Conservation (phyloP, 78 protist species). For the Protostelium mycophagum region DNA sequence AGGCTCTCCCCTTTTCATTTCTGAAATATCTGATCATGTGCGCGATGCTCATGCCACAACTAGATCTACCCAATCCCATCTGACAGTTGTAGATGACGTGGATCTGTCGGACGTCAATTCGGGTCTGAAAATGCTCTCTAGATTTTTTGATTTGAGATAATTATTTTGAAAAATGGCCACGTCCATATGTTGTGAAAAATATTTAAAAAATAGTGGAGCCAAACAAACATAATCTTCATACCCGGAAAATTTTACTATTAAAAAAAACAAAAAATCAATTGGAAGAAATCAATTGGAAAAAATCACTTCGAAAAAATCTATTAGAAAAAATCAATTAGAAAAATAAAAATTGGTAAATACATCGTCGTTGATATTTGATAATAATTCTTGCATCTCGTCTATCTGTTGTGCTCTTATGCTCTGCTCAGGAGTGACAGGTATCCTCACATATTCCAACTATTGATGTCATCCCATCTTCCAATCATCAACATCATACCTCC, state of each 20-base stretch:
- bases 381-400: background rate
- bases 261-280: too few relatives aligned
- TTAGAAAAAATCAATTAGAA: too few relatives aligned
- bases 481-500: background rate
- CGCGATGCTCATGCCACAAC: conserved; percentile 7
- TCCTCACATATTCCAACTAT: background rate
- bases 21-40: background rate
- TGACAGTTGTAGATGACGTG: conserved; percentile 17
- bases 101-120: background rate
- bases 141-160: too few relatives aligned
- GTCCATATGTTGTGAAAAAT: too few relatives aligned
- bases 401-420: background rate
- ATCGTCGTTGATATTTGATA: background rate
- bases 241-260: too few relatives aligned
- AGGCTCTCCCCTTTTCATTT: background rate
- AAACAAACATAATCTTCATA: too few relatives aligned
- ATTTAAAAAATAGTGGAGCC: too few relatives aligned
- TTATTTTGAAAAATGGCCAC: too few relatives aligned
- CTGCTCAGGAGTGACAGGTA: background rate
- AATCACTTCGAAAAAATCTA: too few relatives aligned
- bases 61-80: conserved; percentile 15
- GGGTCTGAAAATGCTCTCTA: background rate
- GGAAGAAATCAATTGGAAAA: too few relatives aligned
- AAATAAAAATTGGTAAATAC: too few relatives aligned
- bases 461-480: too few relatives aligned